A percentile compares a stretch with the other conserved stretches of the same genome.
phyloP scores from a whole-genome alignment of 345 rosid species.

The Arabidopsis thaliana region TAIR10.1 NC_003075.7:15399001-15399500 shows the following conservation, averaged over 20 bases:
- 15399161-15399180: conserved; percentile 25
- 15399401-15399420: background rate
- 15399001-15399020: conserved; percentile 6
- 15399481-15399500: conserved; percentile 4
- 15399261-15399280: background rate
- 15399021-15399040: conserved; percentile 16
- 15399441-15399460: conserved; percentile 27
- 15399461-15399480: conserved; percentile 22
- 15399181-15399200: conserved; percentile 23
- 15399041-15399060: conserved; percentile 26
- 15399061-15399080: conserved; percentile 14
- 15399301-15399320: background rate
- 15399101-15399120: conserved; percentile 67
- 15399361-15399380: background rate
- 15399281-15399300: conserved; percentile 1
- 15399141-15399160: conserved; percentile 45
- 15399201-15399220: background rate
- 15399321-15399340: background rate
- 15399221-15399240: background rate
- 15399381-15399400: conserved; percentile 7
- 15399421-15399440: conserved; percentile 9
- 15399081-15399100: conserved; percentile 63
- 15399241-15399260: background rate
- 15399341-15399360: conserved; percentile 10
- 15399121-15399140: conserved; percentile 49